Evolutionary conservation across 768 basidiomycete species (phyloP), one percentile per base, ranked within the genome.

Genomic region (Boletus eberwhitei): DNA sequence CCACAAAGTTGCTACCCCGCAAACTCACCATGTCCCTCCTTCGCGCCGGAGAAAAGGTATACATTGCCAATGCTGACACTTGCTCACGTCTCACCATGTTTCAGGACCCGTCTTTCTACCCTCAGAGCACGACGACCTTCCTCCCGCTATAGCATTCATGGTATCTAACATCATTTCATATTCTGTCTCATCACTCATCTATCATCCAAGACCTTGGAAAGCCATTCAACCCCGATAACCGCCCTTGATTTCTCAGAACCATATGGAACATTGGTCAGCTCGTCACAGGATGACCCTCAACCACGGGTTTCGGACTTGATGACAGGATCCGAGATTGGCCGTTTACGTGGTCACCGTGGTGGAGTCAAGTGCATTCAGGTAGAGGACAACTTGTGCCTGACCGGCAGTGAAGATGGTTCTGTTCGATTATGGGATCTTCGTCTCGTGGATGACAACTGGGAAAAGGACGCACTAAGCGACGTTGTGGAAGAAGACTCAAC

Each of bases 181-280:
- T 49, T 38, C 50, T 48, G 32, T 38, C 34, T n/a, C 31, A n/a
- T 35, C 21, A 29, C 58, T 52, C 29, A 54, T 58, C 63, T 11
- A 62, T 55, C 40, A 48, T n/a, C 32, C 50, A 68, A 95, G 92
- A 91, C 93, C 4, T 77, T 98, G 32, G 79, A 86, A 39, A 83
- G 83, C 45, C 96, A 98, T 62, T 77, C 82, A 1, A 84, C 85
- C 1, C 88, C 91, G 0, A 86, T 99, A 60, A 85, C 87, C 0
- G 86, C 93, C 1, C 80, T 99, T 19, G 97, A 99, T 73, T 92
- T 98, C 64, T 92, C 91, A 11, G 96, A 98, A 66, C 97, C 97
- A 6, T 99, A 99, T 63, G 96, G 94, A 16, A 89, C 86, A 11
- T 83, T 98, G 35, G 93, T 98, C 55, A 90, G 85, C 48, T 87